Evolutionary conservation across 352 stramenopile genomes (phyloP).

Genomic region (Phytophthora podocarpi): DNA sequence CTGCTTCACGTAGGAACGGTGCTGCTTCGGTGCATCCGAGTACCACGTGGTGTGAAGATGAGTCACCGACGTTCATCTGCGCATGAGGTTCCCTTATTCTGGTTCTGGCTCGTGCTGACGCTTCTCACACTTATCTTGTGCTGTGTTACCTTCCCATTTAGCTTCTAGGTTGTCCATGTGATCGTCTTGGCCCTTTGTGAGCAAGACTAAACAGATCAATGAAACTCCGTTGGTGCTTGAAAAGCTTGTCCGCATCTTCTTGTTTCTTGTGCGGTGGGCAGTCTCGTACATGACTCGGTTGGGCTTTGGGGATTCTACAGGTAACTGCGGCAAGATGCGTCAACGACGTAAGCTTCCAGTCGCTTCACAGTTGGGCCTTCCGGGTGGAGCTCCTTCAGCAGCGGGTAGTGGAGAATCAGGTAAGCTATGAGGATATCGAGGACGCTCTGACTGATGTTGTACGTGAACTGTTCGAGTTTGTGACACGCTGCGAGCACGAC

Average conservation of each 20-base stretch:
- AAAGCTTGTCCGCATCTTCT: too few relatives aligned
- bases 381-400: neutral
- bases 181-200: neutral
- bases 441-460: neutral
- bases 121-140: neutral
- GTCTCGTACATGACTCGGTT: too few relatives aligned
- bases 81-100: neutral
- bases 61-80: neutral
- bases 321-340: neutral
- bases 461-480: neutral
- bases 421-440: neutral
- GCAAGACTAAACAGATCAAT: neutral
- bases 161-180: neutral
- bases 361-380: neutral
- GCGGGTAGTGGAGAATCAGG: neutral
- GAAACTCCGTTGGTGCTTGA: neutral
- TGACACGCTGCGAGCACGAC: neutral
- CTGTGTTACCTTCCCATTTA: neutral
- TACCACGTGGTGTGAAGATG: slow-evolving; percentile 12
- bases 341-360: neutral
- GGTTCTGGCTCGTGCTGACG: neutral
- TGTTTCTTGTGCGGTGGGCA: neutral
- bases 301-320: too few relatives aligned
- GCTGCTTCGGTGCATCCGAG: neutral
- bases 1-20: neutral